Evolutionary conservation across 805 yeast genomes (phyloP).

Genomic region (Nakazawaea wyomingensis): DNA sequence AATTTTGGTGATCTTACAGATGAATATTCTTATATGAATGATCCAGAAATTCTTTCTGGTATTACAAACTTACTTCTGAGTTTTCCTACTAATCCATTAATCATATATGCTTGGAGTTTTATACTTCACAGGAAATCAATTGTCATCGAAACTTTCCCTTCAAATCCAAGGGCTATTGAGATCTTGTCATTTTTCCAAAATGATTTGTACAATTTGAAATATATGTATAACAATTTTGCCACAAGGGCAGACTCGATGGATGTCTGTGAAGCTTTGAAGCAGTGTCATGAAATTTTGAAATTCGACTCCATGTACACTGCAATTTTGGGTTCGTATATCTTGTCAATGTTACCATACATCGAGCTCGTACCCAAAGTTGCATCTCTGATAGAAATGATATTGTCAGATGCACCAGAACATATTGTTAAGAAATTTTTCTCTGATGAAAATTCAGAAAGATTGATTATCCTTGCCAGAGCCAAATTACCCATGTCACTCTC

Average conservation of each 20-base stretch:
- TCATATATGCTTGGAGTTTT: conserved; percentile 65
- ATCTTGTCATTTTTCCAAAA: conserved; percentile 21
- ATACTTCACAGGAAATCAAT: conserved; percentile 47
- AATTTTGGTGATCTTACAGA: conserved; percentile 37
- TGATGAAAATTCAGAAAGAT: conserved; percentile 36
- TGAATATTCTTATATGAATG: conserved; percentile 34
- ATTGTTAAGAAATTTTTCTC: conserved; percentile 41
- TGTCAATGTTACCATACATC: conserved; percentile 44
- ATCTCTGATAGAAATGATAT: conserved; percentile 34
- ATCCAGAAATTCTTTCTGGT: conserved; percentile 30
- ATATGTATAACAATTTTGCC: conserved; percentile 30
- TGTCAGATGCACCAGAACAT: conserved; percentile 39
- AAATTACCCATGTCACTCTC: conserved; percentile 65
- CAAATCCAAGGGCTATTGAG: conserved; percentile 16
- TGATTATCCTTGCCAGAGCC: conserved; percentile 54
- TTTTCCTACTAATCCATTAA: conserved; percentile 38
- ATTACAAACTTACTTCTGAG: conserved; percentile 35
- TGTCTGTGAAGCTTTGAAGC: conserved; percentile 41
- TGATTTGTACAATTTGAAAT: conserved; percentile 9
- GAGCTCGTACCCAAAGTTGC: conserved; percentile 41
- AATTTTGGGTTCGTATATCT: conserved; percentile 38
- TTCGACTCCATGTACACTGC: conserved; percentile 50
- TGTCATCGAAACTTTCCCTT: conserved; percentile 35
- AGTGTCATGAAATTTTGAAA: conserved; percentile 35
- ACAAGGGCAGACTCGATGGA: conserved; percentile 32